Conservation (phyloP, 768 basidiomycete species). For the Trametes maxima region DNA sequence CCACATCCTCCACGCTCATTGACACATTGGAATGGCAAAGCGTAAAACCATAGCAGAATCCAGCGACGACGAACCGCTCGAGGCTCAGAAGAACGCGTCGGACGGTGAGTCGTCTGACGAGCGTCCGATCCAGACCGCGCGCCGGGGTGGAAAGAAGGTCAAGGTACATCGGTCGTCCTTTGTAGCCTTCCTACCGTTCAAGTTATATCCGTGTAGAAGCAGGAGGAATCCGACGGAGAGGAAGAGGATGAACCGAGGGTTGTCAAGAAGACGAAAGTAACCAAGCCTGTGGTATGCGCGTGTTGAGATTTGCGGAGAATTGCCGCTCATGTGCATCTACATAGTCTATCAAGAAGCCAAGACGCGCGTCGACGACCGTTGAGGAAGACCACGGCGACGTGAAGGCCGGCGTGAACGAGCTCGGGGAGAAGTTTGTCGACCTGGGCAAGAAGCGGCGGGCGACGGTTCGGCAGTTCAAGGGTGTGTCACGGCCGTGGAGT, state of each 20-base stretch:
- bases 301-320: too few relatives aligned
- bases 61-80: slow-evolving; percentile 23
- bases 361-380: not conserved
- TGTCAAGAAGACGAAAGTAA: slow-evolving; percentile 1
- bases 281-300: slow-evolving; percentile 7
- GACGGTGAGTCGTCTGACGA: slow-evolving; percentile 1
- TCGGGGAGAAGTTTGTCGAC: slow-evolving; percentile 60
- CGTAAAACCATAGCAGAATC: slow-evolving; percentile 10
- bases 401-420: slow-evolving; percentile 32
- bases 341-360: slow-evolving; percentile 16
- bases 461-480: slow-evolving; percentile 54
- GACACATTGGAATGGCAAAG: slow-evolving; percentile 18
- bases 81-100: not conserved
- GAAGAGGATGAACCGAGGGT: not conserved
- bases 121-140: slow-evolving; percentile 10
- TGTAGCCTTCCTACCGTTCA: not conserved
- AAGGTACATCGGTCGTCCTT: not conserved
- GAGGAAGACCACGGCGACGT: not conserved
- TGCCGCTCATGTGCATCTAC: too few relatives aligned
- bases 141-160: slow-evolving; percentile 14
- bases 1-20: not conserved
- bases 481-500: slow-evolving; percentile 25
- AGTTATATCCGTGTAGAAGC: not conserved
- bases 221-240: not conserved
- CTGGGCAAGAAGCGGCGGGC: slow-evolving; percentile 74